Evolutionary conservation across 768 basidiomycete species (phyloP), one percentile per base, ranked within the genome.

Genomic region (Serendipita vermifera): DNA sequence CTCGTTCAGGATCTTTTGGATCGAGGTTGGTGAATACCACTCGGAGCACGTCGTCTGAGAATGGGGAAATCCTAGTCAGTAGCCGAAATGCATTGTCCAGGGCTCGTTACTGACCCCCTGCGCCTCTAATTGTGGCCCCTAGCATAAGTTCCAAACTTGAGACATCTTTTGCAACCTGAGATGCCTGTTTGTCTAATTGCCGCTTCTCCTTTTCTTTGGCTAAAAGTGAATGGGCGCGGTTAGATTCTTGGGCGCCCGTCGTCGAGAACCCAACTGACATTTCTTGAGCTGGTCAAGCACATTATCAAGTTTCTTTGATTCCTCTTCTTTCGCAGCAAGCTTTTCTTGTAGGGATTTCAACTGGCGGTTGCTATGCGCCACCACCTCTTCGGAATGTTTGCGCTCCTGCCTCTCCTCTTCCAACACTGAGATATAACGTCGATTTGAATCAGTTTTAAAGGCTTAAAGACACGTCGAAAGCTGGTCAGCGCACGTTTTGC

Each of bases 21-120:
- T 89, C 84, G 33, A 91, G 64, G 56, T 78, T 69, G 7, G 75
- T 75, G 66, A 91, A 91, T 3, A 82, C 80, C 55, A 92, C 71
- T 41, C 91, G 75, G 17, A 92, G 73, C 43, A 79, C 75, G 65
- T 86, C 83, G 33, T 72, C 67, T 70, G 29, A 31, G 46, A 51
- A 51, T 15, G n/a, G n/a, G n/a, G n/a, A n/a, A n/a, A n/a, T n/a
- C n/a, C n/a, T 7, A 51, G 46, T 51, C 46, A 26, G 22, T 27
- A 11, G 32, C 26, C 7, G 17, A 26, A 41, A 41, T 7, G 15
- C 26, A 17, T 41, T 51, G n/a, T 51, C 9, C 46, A 26, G 32
- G 9, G 15, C 11, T 41, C 26, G 39, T n/a, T n/a, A 29, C 46
- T 9, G n/a, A 51, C 46, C 32, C 17, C 46, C 46, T 20, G 46